Percentiles rank a stretch among this genome's conserved stretches.
Evolutionary conservation across 306 rosid genomes (phyloP).

Genomic region (Prunus mongolica): DNA sequence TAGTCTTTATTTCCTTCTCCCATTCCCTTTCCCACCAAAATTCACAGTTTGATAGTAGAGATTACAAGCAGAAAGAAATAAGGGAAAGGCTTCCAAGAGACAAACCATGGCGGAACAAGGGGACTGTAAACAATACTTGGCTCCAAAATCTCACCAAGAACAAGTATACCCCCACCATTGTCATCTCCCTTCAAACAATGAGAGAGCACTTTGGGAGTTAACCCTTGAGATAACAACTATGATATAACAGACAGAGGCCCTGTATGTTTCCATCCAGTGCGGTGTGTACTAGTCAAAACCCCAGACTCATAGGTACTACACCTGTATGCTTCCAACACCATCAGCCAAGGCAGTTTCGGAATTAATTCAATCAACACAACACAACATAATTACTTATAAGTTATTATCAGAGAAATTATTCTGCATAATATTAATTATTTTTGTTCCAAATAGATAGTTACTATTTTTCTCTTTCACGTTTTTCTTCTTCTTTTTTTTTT

Average conservation of each 20-base stretch:
- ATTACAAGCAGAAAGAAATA: not conserved
- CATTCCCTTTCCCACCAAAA: not conserved
- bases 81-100: slow-evolving; percentile 25
- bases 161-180: slow-evolving; percentile 85
- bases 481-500: too few species aligned
- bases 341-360: not conserved
- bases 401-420: not conserved
- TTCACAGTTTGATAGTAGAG: not conserved
- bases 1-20: too few species aligned
- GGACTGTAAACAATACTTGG: slow-evolving; percentile 89
- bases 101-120: slow-evolving; percentile 93
- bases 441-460: too few species aligned
- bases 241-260: slow-evolving; percentile 80
- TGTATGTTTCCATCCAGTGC: slow-evolving; percentile 62
- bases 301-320: slow-evolving; percentile 84
- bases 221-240: slow-evolving; percentile 69
- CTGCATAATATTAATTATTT: not conserved
- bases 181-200: slow-evolving; percentile 90
- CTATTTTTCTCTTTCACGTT: too few species aligned
- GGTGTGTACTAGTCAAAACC: slow-evolving; percentile 67
- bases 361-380: too few species aligned
- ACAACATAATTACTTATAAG: too few species aligned
- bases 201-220: slow-evolving; percentile 87
- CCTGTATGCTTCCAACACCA: slow-evolving; percentile 45
- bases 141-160: slow-evolving; percentile 98